Evolutionary conservation across 1,284 basidiomycete genomes (phyloP).

Genomic region (Volvariella surrecta): DNA sequence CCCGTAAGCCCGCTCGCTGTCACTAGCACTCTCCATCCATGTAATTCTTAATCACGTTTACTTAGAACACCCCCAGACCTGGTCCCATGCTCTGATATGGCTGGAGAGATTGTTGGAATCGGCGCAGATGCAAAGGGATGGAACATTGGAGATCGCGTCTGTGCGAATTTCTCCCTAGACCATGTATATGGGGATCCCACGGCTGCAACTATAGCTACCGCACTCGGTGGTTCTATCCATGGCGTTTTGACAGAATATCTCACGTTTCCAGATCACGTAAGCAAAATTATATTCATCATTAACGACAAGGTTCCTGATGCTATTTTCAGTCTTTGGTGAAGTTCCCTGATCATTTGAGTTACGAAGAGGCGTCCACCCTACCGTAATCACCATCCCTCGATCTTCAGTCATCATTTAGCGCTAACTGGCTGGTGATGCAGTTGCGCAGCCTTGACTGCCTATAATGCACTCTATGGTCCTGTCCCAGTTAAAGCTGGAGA

Average conservation of each 20-base stretch:
- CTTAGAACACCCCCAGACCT: conserved; percentile 18
- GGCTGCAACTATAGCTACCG: conserved; percentile 19
- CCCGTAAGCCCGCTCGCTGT: conserved; percentile 10
- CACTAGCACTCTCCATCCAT: neutral
- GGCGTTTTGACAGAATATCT: conserved; percentile 51
- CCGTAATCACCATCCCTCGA: conserved; percentile 22
- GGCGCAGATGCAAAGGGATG: conserved; percentile 43
- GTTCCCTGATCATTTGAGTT: conserved; percentile 37
- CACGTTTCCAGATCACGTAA: conserved; percentile 33
- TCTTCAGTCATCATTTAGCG: neutral
- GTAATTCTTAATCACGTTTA: neutral
- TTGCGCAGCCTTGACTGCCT: conserved; percentile 44
- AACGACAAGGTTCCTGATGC: neutral
- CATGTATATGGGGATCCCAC: conserved; percentile 32
- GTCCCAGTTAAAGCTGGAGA: conserved; percentile 36
- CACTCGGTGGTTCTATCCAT: conserved; percentile 39
- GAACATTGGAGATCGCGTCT: conserved; percentile 49
- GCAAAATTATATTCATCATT: conserved; percentile 5
- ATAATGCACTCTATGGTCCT: conserved; percentile 36
- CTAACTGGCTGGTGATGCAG: conserved; percentile 12
- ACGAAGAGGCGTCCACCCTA: conserved; percentile 42
- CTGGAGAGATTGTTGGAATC: conserved; percentile 49
- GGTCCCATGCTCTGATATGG: conserved; percentile 53
- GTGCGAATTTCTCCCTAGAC: conserved; percentile 32
- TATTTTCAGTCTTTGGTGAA: conserved; percentile 30